Conservation (phyloP, 805 yeast species). For the Candida sanyiensis region DNA sequence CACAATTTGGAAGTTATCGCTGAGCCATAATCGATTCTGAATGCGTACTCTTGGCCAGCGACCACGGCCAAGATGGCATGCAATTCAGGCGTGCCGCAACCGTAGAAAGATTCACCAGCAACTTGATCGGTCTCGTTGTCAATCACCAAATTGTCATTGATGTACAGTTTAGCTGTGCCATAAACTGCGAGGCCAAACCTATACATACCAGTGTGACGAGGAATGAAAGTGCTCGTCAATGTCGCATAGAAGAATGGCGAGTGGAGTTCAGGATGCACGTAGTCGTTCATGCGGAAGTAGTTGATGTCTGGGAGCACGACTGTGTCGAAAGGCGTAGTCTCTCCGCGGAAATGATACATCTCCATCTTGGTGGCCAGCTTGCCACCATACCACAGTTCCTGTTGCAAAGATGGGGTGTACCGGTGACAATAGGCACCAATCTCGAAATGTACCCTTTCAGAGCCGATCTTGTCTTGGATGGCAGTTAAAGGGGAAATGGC, state of each 20-base stretch:
- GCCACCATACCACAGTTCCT: slow-evolving; percentile 15
- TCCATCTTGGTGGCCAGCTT: slow-evolving; percentile 19
- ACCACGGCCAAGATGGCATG: slow-evolving; percentile 30
- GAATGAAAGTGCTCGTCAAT: slow-evolving; percentile 37
- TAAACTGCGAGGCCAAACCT: slow-evolving; percentile 46
- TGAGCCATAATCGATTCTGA: slow-evolving; percentile 45
- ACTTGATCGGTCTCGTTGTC: slow-evolving; percentile 48
- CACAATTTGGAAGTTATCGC: slow-evolving; percentile 31
- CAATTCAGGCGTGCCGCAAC: slow-evolving; percentile 47
- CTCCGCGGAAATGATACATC: slow-evolving; percentile 16
- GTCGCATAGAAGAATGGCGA: slow-evolving; percentile 35
- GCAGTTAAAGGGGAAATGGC: slow-evolving; percentile 44
- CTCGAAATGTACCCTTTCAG: slow-evolving; percentile 20
- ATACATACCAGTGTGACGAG: slow-evolving; percentile 43
- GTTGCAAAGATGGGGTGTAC: slow-evolving; percentile 27
- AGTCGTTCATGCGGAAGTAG: slow-evolving; percentile 13
- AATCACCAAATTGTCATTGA: slow-evolving; percentile 44
- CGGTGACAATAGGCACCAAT: slow-evolving; percentile 33
- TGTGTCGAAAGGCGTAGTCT: slow-evolving; percentile 27
- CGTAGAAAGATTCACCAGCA: slow-evolving; percentile 46
- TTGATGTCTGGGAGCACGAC: slow-evolving; percentile 19
- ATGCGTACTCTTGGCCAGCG: slow-evolving; percentile 39
- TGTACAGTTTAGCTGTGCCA: slow-evolving; percentile 50
- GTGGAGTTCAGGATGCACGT: slow-evolving; percentile 16
- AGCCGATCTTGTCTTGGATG: slow-evolving; percentile 27